Evolutionary conservation across 1,139 yeast genomes (phyloP).

Genomic region (Geotrichum australiense): DNA sequence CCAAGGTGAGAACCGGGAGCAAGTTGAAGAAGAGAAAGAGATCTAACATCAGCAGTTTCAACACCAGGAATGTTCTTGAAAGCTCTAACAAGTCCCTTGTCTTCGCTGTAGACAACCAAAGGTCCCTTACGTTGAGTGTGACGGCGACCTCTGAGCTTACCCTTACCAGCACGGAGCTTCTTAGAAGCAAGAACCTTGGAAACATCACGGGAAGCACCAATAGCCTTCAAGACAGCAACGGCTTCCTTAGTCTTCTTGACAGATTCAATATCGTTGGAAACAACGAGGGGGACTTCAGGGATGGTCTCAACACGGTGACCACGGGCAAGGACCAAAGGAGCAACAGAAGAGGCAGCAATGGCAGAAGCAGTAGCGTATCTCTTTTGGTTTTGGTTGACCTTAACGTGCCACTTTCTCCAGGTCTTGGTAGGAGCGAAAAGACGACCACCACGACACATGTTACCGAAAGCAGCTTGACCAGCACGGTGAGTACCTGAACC

Average conservation of each 20-base stretch:
- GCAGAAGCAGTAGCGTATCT: conserved; percentile 99
- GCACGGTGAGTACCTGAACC: conserved; percentile 99
- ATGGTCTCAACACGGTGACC: conserved; percentile 99
- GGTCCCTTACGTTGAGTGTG: conserved; percentile 99
- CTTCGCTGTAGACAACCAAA: conserved; percentile 95
- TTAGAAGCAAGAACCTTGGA: conserved; percentile 97
- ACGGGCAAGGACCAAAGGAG: conserved; percentile 98
- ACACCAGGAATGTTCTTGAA: conserved; percentile 99
- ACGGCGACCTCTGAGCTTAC: conserved; percentile 99
- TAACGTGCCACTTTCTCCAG: conserved; percentile 99
- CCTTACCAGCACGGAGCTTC: conserved; percentile 99
- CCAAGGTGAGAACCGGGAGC: conserved; percentile 99
- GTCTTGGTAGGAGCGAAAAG: conserved; percentile 99
- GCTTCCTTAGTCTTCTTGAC: conserved; percentile 98
- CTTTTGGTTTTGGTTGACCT: conserved; percentile 99
- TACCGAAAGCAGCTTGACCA: conserved; percentile 99
- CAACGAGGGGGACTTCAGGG: conserved; percentile 98
- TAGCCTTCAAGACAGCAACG: conserved; percentile 94
- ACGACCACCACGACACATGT: conserved; percentile 99
- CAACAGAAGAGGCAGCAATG: conserved; percentile 98
- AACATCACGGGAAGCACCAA: conserved; percentile 98
- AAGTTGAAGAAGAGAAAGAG: conserved; percentile 94
- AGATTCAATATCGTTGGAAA: conserved; percentile 87
- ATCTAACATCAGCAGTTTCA: conserved; percentile 88
- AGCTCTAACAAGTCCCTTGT: conserved; percentile 96